Conservation (phyloP, 768 basidiomycete genomes). For the Termitomyces titanicus region DNA sequence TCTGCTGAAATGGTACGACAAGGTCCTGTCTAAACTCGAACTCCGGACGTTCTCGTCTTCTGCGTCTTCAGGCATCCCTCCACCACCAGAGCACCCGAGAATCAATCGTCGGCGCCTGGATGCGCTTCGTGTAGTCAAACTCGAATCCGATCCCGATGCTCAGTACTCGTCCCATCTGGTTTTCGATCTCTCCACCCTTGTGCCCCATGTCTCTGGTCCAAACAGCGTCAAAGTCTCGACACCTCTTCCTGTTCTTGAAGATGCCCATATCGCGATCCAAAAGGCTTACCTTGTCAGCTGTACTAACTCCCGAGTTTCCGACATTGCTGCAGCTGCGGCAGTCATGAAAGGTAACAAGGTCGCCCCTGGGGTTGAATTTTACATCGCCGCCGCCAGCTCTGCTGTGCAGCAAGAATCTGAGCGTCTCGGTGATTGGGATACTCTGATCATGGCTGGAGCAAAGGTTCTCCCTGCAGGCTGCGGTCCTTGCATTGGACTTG, state of each 20-base stretch:
- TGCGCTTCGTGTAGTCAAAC: conserved; percentile 48
- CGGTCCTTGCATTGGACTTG: conserved; percentile 97
- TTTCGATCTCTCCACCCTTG: conserved; percentile 89
- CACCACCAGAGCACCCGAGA: conserved; percentile 80
- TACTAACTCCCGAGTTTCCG: conserved; percentile 95
- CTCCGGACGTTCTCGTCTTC: conserved; percentile 66
- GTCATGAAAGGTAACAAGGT: conserved; percentile 81
- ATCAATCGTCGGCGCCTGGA: conserved; percentile 74
- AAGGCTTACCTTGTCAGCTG: conserved; percentile 99
- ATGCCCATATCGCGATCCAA: conserved; percentile 74
- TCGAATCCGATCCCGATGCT: conserved; percentile 73
- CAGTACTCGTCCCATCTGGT: conserved; percentile 84
- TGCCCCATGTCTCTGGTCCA: conserved; percentile 95
- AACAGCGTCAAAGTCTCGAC: conserved; percentile 98
- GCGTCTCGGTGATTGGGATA: conserved; percentile 80
- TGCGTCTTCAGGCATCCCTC: conserved; percentile 50
- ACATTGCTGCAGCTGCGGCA: conserved; percentile 89
- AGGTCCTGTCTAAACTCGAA: conserved; percentile 67
- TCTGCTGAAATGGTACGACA: conserved; percentile 84
- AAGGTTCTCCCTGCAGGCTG: conserved; percentile 93
- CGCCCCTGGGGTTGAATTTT: conserved; percentile 91
- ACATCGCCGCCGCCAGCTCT: conserved; percentile 93
- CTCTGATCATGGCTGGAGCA: conserved; percentile 83
- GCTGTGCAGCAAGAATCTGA: conserved; percentile 91
- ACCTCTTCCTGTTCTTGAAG: conserved; percentile 80